These are phyloP conservation scores for Xylariaceae sp. DNA, from an alignment of 2,329 filamentous ascomycete genomes.

Conservation along the genomic window DNA sequence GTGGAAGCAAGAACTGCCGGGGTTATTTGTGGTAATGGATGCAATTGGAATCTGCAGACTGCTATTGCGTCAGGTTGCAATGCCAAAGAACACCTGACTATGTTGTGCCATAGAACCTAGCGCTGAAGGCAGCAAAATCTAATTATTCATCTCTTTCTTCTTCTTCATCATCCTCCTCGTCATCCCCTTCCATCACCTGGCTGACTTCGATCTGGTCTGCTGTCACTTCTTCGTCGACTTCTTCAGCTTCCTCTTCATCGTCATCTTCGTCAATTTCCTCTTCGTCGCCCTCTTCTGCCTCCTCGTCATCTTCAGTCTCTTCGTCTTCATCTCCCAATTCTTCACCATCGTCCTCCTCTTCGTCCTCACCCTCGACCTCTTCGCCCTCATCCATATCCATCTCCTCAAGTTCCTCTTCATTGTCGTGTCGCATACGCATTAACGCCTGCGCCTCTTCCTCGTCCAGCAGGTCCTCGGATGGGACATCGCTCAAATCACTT, in stretches of 20 bases:
- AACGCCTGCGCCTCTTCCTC: slow-evolving; percentile 51
- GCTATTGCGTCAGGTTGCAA: too few species aligned
- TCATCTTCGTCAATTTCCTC: background rate
- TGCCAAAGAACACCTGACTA: too few species aligned
- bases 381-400: slow-evolving; percentile 7
- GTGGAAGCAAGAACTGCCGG: slow-evolving; percentile 62
- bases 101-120: too few species aligned
- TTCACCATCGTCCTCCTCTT: slow-evolving; percentile 4
- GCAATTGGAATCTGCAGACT: too few species aligned
- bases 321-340: slow-evolving; percentile 1
- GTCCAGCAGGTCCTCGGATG: slow-evolving; percentile 36
- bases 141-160: too few species aligned
- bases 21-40: slow-evolving; percentile 66
- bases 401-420: background rate
- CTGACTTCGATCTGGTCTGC: background rate
- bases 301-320: slow-evolving; percentile 7
- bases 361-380: slow-evolving; percentile 9
- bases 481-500: slow-evolving; percentile 65
- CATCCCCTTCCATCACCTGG: too few species aligned
- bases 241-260: background rate
- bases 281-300: slow-evolving; percentile 2
- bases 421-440: slow-evolving; percentile 38
- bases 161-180: too few species aligned
- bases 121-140: too few species aligned
- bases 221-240: background rate